phyloP scores from a whole-genome alignment of 805 yeast genomes.

The Candida taoyuanica region DNA sequence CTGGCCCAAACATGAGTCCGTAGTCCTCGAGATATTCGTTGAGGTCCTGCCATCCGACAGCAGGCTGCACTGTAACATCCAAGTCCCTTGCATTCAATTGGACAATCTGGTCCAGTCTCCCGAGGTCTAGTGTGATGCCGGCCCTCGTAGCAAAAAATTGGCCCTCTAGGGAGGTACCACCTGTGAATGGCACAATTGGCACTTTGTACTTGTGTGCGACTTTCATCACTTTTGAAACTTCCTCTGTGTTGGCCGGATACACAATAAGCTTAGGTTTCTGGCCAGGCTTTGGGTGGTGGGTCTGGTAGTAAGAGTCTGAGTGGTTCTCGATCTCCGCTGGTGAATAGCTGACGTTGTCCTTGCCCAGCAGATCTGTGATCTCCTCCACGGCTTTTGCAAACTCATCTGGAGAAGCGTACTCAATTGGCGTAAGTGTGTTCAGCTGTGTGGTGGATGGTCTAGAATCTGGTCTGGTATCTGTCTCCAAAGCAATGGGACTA shows the following conservation, averaged over 20 bases:
- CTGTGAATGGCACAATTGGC: slow-evolving; percentile 76
- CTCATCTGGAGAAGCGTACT: slow-evolving; percentile 36
- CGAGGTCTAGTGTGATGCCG: slow-evolving; percentile 62
- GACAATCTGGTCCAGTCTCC: slow-evolving; percentile 54
- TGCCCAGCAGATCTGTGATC: slow-evolving; percentile 36
- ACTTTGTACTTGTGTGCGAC: slow-evolving; percentile 55
- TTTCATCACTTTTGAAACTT: slow-evolving; percentile 59
- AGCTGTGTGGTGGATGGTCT: slow-evolving; percentile 33
- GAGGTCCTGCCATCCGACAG: slow-evolving; percentile 75
- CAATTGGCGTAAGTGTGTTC: slow-evolving; percentile 32
- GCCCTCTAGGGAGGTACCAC: slow-evolving; percentile 81
- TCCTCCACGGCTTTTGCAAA: slow-evolving; percentile 38
- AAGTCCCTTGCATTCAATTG: slow-evolving; percentile 57
- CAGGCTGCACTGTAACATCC: slow-evolving; percentile 72
- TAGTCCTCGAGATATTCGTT: slow-evolving; percentile 45
- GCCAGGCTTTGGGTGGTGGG: slow-evolving; percentile 57
- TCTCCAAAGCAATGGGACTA: neutral
- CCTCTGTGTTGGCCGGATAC: slow-evolving; percentile 61
- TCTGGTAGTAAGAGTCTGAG: slow-evolving; percentile 55
- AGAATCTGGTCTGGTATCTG: neutral
- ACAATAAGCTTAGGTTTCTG: slow-evolving; percentile 56
- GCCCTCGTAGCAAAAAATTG: slow-evolving; percentile 68
- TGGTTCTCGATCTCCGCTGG: slow-evolving; percentile 45
- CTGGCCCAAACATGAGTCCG: slow-evolving; percentile 66
- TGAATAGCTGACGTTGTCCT: slow-evolving; percentile 30